phyloP scores from a whole-genome alignment of 116 monocot genomes.

The Cymodocea nodosa region DNA sequence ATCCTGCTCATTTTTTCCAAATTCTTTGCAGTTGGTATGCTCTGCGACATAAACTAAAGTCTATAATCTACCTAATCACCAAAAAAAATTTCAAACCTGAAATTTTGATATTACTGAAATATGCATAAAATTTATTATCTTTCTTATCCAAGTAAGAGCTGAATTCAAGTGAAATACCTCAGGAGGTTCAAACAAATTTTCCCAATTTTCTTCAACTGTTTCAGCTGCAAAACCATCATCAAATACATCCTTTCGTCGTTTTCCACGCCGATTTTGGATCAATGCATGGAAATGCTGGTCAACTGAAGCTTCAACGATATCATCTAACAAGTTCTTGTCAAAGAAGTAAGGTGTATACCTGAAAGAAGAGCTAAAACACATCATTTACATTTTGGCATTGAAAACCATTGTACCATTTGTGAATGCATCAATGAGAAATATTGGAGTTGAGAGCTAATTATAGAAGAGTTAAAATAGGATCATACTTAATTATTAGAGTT shows the following conservation, averaged over 20 bases:
- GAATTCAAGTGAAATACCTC: conserved; percentile 42
- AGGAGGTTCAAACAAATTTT: conserved; percentile 78
- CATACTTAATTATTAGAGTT: no score
- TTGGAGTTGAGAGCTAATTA: not conserved
- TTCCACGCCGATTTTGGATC: conserved; percentile 57
- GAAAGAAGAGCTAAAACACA: conserved; percentile 2
- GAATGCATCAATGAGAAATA: not conserved
- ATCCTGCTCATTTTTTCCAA: no score
- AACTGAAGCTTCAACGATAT: conserved; percentile 88
- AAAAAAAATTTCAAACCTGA: no score
- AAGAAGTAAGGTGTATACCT: conserved; percentile 99
- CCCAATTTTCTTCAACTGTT: conserved; percentile 52
- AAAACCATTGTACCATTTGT: not conserved
- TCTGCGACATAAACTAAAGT: no score
- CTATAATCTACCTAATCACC: no score
- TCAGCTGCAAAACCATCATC: conserved; percentile 61
- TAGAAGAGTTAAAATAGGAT: no score
- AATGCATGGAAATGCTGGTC: conserved; percentile 91
- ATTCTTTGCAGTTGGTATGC: no score
- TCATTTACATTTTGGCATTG: not conserved
- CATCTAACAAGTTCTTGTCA: conserved; percentile 84
- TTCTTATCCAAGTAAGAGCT: no score
- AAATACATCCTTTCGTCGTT: conserved; percentile 47
- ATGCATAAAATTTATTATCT: no score
- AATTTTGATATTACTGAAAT: no score